phyloP scores from a whole-genome alignment of 2,329 filamentous ascomycete genomes.

The Aspergillus carbonarius region DNA sequence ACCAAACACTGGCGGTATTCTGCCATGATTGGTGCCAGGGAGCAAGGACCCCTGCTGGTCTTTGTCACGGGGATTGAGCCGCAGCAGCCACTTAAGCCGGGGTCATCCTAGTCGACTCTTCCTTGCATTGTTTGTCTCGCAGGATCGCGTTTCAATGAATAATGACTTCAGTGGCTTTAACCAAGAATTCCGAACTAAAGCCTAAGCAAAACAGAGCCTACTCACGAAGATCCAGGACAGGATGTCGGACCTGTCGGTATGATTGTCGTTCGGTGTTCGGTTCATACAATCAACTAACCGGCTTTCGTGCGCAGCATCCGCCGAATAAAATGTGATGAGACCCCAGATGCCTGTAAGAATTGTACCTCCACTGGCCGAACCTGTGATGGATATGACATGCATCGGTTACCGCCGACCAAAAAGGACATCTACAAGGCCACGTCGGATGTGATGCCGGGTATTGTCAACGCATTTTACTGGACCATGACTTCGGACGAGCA shows the following conservation, averaged over 20 bases:
- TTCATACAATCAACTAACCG: not conserved
- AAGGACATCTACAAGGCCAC: not conserved
- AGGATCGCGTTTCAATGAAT: too few species aligned
- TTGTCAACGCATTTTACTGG: not conserved
- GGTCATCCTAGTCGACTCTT: too few species aligned
- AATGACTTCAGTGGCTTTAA: too few species aligned
- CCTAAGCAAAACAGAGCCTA: not conserved
- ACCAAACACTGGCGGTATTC: too few species aligned
- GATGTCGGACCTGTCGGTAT: constrained; percentile 3
- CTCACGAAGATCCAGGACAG: not conserved
- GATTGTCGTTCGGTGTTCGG: not conserved
- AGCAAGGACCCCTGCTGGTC: too few species aligned
- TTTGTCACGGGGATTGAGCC: too few species aligned
- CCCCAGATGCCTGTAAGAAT: constrained; percentile 33
- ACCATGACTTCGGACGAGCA: constrained; percentile 18
- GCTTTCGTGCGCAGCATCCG: not conserved
- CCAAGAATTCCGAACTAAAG: not conserved
- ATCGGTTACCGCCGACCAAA: constrained; percentile 7
- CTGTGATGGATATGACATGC: constrained; percentile 38
- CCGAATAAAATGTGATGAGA: constrained; percentile 32
- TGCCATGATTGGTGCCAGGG: too few species aligned
- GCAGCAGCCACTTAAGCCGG: too few species aligned
- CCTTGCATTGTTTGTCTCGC: too few species aligned
- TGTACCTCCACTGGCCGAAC: constrained; percentile 38
- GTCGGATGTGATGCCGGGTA: not conserved